Conservation (phyloP, 371 early-diverging fungal genomes). For the Actinomortierella ambigua region DNA sequence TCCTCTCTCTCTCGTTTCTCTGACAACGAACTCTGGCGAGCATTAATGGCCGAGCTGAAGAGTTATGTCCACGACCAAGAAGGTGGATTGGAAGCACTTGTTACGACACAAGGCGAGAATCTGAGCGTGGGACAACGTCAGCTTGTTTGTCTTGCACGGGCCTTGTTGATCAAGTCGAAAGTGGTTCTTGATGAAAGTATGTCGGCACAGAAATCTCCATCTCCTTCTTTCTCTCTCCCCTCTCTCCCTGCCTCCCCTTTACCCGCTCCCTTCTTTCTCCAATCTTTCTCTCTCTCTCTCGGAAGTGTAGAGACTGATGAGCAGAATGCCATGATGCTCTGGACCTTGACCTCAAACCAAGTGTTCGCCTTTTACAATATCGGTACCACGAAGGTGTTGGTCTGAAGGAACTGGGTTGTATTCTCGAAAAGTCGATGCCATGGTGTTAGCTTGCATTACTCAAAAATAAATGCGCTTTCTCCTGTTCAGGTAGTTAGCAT, state of each 20-base stretch:
- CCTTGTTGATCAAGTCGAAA: slow-evolving; percentile 52
- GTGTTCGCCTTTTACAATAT: no score
- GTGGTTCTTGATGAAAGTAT: slow-evolving; percentile 64
- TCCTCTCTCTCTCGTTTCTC: slow-evolving; percentile 60
- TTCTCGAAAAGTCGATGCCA: no score
- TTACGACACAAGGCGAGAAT: slow-evolving; percentile 56
- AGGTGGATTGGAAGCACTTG: slow-evolving; percentile 48
- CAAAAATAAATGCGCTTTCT: no score
- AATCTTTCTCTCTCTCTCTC: no score
- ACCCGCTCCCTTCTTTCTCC: no score
- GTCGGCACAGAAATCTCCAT: no score
- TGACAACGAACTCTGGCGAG: slow-evolving; percentile 66
- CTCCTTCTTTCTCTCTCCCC: no score
- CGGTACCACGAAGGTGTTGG: no score
- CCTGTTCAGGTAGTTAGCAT: no score
- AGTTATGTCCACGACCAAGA: slow-evolving; percentile 49
- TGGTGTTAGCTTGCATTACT: no score
- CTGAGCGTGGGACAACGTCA: slow-evolving; percentile 71
- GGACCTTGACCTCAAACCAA: slow-evolving; percentile 24
- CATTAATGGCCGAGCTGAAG: slow-evolving; percentile 60
- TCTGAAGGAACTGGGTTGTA: no score
- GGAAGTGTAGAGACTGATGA: slow-evolving; percentile 60
- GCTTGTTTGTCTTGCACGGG: slow-evolving; percentile 65
- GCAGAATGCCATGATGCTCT: slow-evolving; percentile 32
- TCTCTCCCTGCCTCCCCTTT: no score